Percentiles rank a stretch among this genome's conserved stretches.
Evolutionary conservation across 73 alveolate species (phyloP).

Genomic region (Tetrahymena thermophila): DNA sequence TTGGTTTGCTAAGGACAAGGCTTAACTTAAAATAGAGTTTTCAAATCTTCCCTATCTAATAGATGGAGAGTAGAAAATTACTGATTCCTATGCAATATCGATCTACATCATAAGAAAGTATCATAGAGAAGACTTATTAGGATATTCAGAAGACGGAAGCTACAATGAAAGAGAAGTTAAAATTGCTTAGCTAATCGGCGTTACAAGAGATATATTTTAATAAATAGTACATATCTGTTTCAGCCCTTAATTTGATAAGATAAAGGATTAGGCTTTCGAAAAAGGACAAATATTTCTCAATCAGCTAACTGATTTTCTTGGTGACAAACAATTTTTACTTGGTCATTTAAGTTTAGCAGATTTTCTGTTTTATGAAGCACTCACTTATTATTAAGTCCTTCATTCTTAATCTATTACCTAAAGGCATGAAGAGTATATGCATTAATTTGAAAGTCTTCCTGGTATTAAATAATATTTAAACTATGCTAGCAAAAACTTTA

Average conservation of each 20-base stretch:
- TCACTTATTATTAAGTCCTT: not conserved
- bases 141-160: not conserved
- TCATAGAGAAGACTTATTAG: not conserved
- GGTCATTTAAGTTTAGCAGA: not conserved
- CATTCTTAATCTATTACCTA: not conserved
- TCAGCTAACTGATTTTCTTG: not conserved
- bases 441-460: not conserved
- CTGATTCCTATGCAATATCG: not conserved
- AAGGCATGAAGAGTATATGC: not conserved
- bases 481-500: not conserved
- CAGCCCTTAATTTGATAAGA: not conserved
- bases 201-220: not conserved
- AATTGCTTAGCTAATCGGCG: not conserved
- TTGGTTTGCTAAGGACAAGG: not conserved
- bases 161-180: not conserved
- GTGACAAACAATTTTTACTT: not conserved
- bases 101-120: not conserved
- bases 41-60: not conserved
- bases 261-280: not conserved
- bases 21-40: not conserved
- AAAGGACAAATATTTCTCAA: no score
- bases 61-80: not conserved
- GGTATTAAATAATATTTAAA: not conserved
- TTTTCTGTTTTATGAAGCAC: not conserved
- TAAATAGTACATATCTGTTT: not conserved